These are phyloP conservation scores for Stentor coeruleus DNA, from an alignment of 73 alveolate species.

Conservation along the genomic window DNA sequence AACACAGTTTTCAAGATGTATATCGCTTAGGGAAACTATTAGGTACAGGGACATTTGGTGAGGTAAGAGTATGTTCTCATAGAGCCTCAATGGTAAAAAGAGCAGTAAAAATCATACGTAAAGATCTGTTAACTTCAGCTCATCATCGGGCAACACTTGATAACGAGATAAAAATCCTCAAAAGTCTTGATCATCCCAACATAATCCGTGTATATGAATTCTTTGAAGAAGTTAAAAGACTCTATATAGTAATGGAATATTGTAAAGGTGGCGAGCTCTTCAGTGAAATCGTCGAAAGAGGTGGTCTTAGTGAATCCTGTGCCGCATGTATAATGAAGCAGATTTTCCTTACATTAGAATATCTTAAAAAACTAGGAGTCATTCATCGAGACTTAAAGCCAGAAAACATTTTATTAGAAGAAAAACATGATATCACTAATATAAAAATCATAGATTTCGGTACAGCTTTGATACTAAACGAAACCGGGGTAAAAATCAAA, in stretches of 20 bases:
- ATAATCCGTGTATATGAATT: constrained; percentile 7
- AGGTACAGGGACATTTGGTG: not conserved
- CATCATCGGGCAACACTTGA: not conserved
- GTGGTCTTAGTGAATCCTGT: not conserved
- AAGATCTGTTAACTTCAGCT: not conserved
- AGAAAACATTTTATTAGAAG: constrained; percentile 29
- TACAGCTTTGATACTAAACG: no score
- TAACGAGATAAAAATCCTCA: not conserved
- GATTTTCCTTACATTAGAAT: constrained; percentile 26
- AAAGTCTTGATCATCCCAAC: not conserved
- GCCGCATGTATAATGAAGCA: constrained; percentile 24
- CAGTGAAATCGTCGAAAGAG: not conserved
- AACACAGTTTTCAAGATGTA: not conserved
- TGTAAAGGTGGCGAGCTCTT: constrained; percentile 11
- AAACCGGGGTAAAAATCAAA: constrained; percentile 26
- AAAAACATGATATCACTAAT: not conserved
- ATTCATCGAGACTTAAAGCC: constrained; percentile 47
- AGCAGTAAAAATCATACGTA: constrained; percentile 21
- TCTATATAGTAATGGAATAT: constrained; percentile 3
- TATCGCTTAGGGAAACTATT: not conserved
- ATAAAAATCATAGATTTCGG: constrained; percentile 42
- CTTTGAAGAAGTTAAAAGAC: constrained; percentile 12
- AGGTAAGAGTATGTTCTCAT: not conserved
- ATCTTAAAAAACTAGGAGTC: constrained; percentile 27
- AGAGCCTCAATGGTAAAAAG: not conserved